Evolutionary conservation across 2,329 filamentous ascomycete species (phyloP), one percentile per base, ranked within the genome.

Genomic region (Davidsoniella virescens): DNA sequence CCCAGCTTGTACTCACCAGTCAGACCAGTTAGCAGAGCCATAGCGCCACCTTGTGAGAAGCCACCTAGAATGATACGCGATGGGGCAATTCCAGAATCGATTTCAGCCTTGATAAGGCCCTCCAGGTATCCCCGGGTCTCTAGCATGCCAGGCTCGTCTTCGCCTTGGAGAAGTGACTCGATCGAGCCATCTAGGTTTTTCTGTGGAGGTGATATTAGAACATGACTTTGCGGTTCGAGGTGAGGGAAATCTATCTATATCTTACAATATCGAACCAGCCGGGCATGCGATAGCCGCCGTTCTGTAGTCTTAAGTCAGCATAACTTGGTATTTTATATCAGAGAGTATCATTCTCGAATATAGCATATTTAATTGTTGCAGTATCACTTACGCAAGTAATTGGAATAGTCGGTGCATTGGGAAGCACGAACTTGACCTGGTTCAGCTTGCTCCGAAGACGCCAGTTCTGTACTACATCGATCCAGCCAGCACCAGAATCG

Each of bases 391-490:
- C 82, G 59, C 80, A 70, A n/a, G 87, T 88, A 61, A 95, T 86
- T 29, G 87, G 87, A 49, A 94, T 92, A 37, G 66, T 67, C 4
- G 90, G 87, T 25, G 92, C 92, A 67, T 94, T 85, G 14, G 92
- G 92, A 64, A 98, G 82, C 61, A 98, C 78, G 65, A 96, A 96
- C 62, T 90, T 84, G 63, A 94, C 85, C 66, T 95, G 84, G 52
- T 87, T 78, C 56, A 96, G 86, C 60, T 82, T 81, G 63, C 79
- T 76, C 47, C 84, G 76, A 33, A 81, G 74, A 50, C 87, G 80
- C 82, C 84, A 95, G 65, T 90, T 87, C 69, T 94, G 82, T 29
- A 92, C 87, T 17, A 92, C 76, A 52, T 78, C 79, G 42, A 83
- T 75, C 88, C 85, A 90, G 57, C 84, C 84, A 57, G 76, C 70